phyloP scores from a whole-genome alignment of 352 stramenopile species.

The Pythium periplocum region DNA sequence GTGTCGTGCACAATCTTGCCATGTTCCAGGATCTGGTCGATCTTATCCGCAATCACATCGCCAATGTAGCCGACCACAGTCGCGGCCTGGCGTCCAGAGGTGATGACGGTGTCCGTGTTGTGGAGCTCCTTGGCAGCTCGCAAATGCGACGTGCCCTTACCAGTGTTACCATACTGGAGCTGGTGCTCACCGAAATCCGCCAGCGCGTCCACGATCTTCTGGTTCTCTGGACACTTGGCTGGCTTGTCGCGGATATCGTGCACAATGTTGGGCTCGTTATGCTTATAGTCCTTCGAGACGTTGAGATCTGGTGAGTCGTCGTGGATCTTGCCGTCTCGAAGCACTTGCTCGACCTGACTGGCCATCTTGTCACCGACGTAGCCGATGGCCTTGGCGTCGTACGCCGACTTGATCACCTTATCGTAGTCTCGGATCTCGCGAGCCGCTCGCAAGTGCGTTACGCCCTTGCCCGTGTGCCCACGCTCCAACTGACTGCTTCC shows the following conservation, averaged over 20 bases:
- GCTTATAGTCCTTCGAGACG: constrained; percentile 37
- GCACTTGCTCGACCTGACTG: constrained; percentile 50
- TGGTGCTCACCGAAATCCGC: constrained; percentile 67
- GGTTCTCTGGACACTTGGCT: constrained; percentile 52
- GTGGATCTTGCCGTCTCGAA: constrained; percentile 43
- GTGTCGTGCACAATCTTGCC: constrained; percentile 55
- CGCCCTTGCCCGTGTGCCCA: constrained; percentile 71
- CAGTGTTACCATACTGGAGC: constrained; percentile 61
- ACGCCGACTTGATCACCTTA: constrained; percentile 35
- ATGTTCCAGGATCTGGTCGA: constrained; percentile 69
- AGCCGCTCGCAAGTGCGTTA: constrained; percentile 64
- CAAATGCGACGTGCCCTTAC: constrained; percentile 65
- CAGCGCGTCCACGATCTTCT: constrained; percentile 57
- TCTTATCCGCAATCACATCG: constrained; percentile 70
- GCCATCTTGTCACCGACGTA: constrained; percentile 62
- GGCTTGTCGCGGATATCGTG: constrained; percentile 33
- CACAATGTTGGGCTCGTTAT: constrained; percentile 41
- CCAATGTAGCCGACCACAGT: constrained; percentile 48
- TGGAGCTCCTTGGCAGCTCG: constrained; percentile 62
- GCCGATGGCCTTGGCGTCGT: constrained; percentile 31
- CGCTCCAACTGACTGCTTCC: constrained; percentile 46
- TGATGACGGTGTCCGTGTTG: constrained; percentile 39
- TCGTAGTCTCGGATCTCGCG: constrained; percentile 48
- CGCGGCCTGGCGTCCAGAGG: constrained; percentile 38
- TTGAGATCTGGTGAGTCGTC: constrained; percentile 43